These are phyloP conservation scores for Pythium monospermum DNA, from an alignment of 352 stramenopile species.

Conservation along the genomic window DNA sequence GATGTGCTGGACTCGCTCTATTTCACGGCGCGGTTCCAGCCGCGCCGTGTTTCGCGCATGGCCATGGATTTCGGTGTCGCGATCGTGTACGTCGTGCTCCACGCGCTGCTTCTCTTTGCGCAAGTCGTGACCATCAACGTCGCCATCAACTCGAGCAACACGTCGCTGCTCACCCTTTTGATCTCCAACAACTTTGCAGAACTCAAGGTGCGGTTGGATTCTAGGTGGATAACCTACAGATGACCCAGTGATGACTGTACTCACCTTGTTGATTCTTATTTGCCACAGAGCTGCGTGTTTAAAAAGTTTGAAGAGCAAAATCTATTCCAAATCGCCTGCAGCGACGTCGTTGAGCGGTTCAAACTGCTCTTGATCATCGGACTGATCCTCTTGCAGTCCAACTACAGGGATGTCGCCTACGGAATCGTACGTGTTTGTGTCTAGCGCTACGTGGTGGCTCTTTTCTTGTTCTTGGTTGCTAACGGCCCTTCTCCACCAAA, in stretches of 20 bases:
- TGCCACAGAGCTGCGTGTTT: conserved; percentile 87
- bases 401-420: conserved; percentile 62
- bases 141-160: conserved; percentile 94
- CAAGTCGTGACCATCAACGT: conserved; percentile 97
- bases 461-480: too few species aligned
- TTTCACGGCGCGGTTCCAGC: conserved; percentile 79
- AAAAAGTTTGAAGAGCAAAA: conserved; percentile 97
- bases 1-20: conserved; percentile 96
- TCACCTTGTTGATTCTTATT: conserved; percentile 6
- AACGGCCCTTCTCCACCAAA: not conserved
- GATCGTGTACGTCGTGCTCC: conserved; percentile 83
- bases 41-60: conserved; percentile 62
- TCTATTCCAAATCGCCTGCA: conserved; percentile 97
- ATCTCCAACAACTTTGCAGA: conserved; percentile 99
- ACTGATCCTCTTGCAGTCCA: conserved; percentile 92
- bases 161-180: conserved; percentile 92
- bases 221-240: too few species aligned
- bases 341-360: conserved; percentile 97
- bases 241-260: too few species aligned
- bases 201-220: conserved; percentile 92
- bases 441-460: too few species aligned
- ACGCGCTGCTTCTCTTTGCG: conserved; percentile 94
- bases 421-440: conserved; percentile 46
- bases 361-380: conserved; percentile 95
- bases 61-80: conserved; percentile 71